Evolutionary conservation across 345 rosid genomes (phyloP), one percentile per base, ranked within the genome.

Genomic region (Erysimum cheiranthoides): DNA sequence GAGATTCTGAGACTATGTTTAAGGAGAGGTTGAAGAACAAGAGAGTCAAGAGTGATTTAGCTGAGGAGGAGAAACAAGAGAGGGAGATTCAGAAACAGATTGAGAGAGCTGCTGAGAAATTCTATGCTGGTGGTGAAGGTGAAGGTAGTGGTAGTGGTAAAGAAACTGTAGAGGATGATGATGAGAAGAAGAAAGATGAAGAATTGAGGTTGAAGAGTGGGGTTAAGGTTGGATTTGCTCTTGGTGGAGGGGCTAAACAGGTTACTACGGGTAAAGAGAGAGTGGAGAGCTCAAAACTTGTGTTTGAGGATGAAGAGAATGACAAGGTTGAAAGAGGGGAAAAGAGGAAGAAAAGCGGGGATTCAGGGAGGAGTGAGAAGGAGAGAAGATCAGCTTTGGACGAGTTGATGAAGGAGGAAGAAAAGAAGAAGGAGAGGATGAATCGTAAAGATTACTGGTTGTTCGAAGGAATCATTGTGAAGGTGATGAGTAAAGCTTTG

Each of bases 361-460:
- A 80, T 11, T 70, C 61, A 0, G 75, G 80, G 5, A 82, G 66
- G 66, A 73, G 64, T 3, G 83, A 83, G 51, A 83, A 77, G 60
- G 78, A 72, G 68, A 81, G 40, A 40, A 80, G 80, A 40, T 90
- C 92, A 0, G 97, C 88, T 0, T 77, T 92, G 75, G 98, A 87
- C 61, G 99, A 95, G 79, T 82, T 95, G 84, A 95, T 95, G 94
- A 88, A 79, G 73, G 97, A 95, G 72, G 94, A 95, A 71, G 97
- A 90, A 86, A 89, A 82, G 80, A 87, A 76, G 40, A 90, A 95
- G 74, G 94, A 95, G 82, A 82, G 84, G 80, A 83, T 72, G 71
- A 95, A 95, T 57, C 79, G 97, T 75, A 95, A 95, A 84, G 89
- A 89, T 64, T 95, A 90, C 70, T 92, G 98, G 99, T 67, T 95